phyloP scores from a whole-genome alignment of 2,329 filamentous ascomycete species.

The Botryotinia calthae region DNA sequence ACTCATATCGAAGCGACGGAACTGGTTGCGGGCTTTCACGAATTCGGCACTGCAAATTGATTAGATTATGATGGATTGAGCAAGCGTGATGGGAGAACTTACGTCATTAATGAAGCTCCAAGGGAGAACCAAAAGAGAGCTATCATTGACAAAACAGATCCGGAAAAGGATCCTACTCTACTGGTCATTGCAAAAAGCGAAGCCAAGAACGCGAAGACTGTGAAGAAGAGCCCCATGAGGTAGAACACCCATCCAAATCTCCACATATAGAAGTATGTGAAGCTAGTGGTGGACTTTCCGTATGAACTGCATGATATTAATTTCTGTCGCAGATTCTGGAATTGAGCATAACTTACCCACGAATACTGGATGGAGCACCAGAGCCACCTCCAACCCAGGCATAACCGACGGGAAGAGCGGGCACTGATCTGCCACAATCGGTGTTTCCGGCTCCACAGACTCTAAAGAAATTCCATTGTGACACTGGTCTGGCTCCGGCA shows the following conservation, averaged over 20 bases:
- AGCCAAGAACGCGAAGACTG: slow-evolving; percentile 62
- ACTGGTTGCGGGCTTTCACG: slow-evolving; percentile 66
- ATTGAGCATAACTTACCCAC: slow-evolving; percentile 44
- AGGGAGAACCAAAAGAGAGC: slow-evolving; percentile 69
- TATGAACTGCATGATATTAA: slow-evolving; percentile 45
- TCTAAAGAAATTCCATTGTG: slow-evolving; percentile 91
- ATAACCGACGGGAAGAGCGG: slow-evolving; percentile 69
- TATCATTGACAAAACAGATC: slow-evolving; percentile 50
- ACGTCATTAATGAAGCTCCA: slow-evolving; percentile 74
- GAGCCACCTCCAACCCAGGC: slow-evolving; percentile 59
- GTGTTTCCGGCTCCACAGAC: slow-evolving; percentile 66
- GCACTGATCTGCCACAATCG: slow-evolving; percentile 61
- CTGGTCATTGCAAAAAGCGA: slow-evolving; percentile 69
- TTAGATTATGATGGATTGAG: not conserved
- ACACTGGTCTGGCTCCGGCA: slow-evolving; percentile 58
- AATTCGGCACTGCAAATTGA: slow-evolving; percentile 52
- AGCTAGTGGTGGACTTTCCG: slow-evolving; percentile 54
- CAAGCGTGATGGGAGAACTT: slow-evolving; percentile 37
- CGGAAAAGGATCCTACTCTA: slow-evolving; percentile 68
- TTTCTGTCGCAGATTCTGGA: not conserved
- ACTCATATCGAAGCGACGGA: slow-evolving; percentile 52
- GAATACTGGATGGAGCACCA: slow-evolving; percentile 53
- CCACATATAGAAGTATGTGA: slow-evolving; percentile 75
- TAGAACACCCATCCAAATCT: slow-evolving; percentile 92
- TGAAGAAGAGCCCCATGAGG: slow-evolving; percentile 80